Conservation (phyloP, 495 filamentous ascomycete species). For the Massariosphaeria phaeospora region DNA sequence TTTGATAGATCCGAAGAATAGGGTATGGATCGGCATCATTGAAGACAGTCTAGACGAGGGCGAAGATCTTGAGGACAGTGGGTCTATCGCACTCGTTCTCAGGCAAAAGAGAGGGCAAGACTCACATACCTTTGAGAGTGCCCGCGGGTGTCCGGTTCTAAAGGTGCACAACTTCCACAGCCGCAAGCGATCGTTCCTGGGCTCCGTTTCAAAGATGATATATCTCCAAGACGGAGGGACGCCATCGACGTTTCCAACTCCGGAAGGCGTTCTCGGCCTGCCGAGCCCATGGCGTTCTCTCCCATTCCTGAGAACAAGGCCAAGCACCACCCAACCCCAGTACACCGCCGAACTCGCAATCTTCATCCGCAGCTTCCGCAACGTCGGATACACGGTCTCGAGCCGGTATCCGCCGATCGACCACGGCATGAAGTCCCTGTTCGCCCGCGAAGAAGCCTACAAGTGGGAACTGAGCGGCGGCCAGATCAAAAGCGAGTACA, state of each 20-base stretch:
- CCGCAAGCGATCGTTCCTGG: not conserved
- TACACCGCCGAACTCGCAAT: not conserved
- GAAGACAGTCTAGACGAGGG: not conserved
- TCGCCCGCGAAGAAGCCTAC: not conserved
- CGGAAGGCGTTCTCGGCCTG: not conserved
- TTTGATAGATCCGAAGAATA: not conserved
- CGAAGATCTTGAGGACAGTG: not conserved
- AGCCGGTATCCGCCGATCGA: not conserved
- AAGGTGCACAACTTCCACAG: not conserved
- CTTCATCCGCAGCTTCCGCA: not conserved
- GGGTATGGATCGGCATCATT: not conserved
- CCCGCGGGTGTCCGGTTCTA: not conserved
- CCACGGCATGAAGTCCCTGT: not conserved
- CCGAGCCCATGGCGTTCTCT: not conserved
- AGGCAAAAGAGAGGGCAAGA: not conserved
- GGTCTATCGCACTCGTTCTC: not conserved
- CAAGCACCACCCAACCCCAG: not conserved
- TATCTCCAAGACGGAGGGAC: not conserved
- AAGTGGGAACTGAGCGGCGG: not conserved
- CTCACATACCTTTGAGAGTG: not conserved
- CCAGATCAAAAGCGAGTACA: not conserved
- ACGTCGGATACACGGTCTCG: not conserved
- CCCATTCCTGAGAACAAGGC: not conserved
- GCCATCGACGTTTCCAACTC: not conserved
- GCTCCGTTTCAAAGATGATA: not conserved